Percentiles rank a stretch among this genome's conserved stretches.
Conservation (phyloP, 345 rosid species). For the Linum tenue region DNA sequence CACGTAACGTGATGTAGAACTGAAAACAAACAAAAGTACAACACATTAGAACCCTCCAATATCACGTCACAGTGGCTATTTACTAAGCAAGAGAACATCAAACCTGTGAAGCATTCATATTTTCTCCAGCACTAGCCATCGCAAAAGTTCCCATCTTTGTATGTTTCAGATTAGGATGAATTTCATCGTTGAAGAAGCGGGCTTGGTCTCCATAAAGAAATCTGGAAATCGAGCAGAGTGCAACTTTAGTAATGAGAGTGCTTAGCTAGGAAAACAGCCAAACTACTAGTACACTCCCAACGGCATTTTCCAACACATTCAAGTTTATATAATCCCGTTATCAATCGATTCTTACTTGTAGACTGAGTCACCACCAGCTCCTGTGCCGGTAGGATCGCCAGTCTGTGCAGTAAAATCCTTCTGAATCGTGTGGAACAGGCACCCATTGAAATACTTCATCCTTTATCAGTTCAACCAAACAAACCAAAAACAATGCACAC, state of each 20-base stretch:
- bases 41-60: not conserved
- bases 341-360: constrained; percentile 49
- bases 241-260: no score
- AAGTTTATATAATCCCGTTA: not conserved
- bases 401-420: constrained; percentile 78
- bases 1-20: constrained; percentile 85
- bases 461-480: constrained; percentile 23
- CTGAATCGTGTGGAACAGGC: constrained; percentile 77
- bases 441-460: constrained; percentile 82
- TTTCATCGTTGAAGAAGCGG: constrained; percentile 80
- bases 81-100: constrained; percentile 4
- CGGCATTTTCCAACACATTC: not conserved
- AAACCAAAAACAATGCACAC: not conserved
- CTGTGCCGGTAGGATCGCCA: constrained; percentile 82
- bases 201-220: constrained; percentile 83
- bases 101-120: constrained; percentile 96
- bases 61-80: not conserved
- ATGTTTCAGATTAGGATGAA: constrained; percentile 80
- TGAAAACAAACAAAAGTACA: constrained; percentile 23
- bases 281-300: not conserved
- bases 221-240: constrained; percentile 28
- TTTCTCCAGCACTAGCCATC: constrained; percentile 95
- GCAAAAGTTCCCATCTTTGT: constrained; percentile 74
- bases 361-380: constrained; percentile 78
- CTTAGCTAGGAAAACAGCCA: constrained; percentile 4